Conservation (phyloP, 495 filamentous ascomycete species). For the Pyronema omphalodes region DNA sequence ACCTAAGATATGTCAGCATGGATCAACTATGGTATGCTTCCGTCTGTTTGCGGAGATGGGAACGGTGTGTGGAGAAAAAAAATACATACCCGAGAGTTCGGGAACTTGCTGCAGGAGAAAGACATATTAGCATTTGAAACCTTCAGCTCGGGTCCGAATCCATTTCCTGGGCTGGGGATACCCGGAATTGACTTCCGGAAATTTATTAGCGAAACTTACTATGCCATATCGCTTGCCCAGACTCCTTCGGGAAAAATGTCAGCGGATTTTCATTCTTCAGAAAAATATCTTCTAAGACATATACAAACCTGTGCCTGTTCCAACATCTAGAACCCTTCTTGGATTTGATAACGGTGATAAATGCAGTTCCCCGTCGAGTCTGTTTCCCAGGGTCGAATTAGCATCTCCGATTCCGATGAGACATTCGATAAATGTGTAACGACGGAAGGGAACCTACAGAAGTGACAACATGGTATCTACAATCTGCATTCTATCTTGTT, state of each 20-base stretch:
- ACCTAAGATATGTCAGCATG: conserved; percentile 10
- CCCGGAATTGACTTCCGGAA: not conserved
- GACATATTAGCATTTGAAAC: not conserved
- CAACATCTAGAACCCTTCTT: conserved; percentile 18
- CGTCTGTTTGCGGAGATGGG: not conserved
- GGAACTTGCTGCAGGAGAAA: conserved; percentile 13
- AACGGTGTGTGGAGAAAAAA: not conserved
- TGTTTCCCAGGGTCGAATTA: not conserved
- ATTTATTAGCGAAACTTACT: conserved; percentile 9
- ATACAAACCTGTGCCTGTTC: conserved; percentile 17
- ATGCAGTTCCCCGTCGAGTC: conserved; percentile 17
- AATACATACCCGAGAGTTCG: conserved; percentile 15
- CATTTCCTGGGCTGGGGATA: not conserved
- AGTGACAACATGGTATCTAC: conserved; percentile 18
- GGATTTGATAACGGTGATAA: conserved; percentile 17
- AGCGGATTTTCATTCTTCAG: not conserved
- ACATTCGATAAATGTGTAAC: not conserved
- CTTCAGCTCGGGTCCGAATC: not conserved
- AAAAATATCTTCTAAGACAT: not conserved
- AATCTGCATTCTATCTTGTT: conserved; percentile 22
- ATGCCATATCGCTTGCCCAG: conserved; percentile 23
- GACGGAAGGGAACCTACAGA: conserved; percentile 7
- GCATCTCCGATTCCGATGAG: not conserved
- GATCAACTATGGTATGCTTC: not conserved
- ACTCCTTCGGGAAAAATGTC: conserved; percentile 3